Conservation (phyloP, 306 rosid species). For the Vigna nakashimae region DNA sequence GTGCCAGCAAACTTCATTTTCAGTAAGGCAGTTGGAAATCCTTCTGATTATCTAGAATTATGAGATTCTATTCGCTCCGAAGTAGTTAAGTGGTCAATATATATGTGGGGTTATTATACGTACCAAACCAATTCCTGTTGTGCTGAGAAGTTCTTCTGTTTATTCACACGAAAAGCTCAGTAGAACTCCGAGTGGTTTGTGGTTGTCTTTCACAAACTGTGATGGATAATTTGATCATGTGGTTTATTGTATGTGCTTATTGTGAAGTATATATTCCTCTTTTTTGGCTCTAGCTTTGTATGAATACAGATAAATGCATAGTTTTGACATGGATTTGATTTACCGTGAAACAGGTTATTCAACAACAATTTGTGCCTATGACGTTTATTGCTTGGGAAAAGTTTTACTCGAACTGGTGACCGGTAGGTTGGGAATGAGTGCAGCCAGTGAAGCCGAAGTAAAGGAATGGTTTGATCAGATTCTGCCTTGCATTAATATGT, state of each 20-base stretch:
- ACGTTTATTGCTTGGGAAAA: constrained; percentile 94
- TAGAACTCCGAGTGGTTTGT: background rate
- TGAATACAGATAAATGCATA: background rate
- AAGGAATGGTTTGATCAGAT: constrained; percentile 73
- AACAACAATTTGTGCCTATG: constrained; percentile 76
- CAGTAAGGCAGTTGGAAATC: background rate
- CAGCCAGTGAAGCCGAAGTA: constrained; percentile 59
- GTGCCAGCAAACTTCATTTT: constrained; percentile 2
- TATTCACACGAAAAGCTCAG: background rate
- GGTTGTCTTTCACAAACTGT: constrained; percentile 26
- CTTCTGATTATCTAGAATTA: constrained; percentile 10
- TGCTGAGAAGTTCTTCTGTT: background rate
- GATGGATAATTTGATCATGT: constrained; percentile 21
- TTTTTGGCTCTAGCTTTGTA: constrained; percentile 6
- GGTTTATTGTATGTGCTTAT: constrained; percentile 25
- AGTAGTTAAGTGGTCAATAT: background rate
- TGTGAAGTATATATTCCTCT: constrained; percentile 3
- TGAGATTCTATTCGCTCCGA: background rate
- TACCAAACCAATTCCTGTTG: background rate
- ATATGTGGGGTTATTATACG: background rate
- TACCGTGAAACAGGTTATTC: constrained; percentile 66
- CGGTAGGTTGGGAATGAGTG: constrained; percentile 83
- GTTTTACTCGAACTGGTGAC: constrained; percentile 91
- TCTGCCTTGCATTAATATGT: constrained; percentile 70
- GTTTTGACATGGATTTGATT: background rate